phyloP scores from a whole-genome alignment of 1,139 yeast genomes.

The Candida labiduridarum region DNA sequence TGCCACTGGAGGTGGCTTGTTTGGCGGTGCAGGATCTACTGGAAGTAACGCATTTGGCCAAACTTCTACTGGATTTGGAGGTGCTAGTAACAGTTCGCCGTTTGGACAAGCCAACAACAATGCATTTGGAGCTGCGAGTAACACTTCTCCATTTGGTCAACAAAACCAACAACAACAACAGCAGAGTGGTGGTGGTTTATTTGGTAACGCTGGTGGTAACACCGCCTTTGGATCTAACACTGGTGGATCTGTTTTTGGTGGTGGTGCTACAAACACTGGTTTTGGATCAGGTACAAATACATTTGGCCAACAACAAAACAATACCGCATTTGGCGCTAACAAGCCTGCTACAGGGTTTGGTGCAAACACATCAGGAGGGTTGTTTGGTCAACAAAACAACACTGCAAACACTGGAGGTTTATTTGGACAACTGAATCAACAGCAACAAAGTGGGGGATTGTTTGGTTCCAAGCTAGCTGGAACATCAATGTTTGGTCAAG shows the following conservation, averaged over 20 bases:
- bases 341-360: constrained; percentile 24
- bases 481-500: constrained; percentile 16
- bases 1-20: constrained; percentile 3
- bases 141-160: constrained; percentile 16
- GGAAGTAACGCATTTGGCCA: constrained; percentile 22
- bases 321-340: constrained; percentile 21
- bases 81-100: constrained; percentile 15
- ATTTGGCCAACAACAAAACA: constrained; percentile 20
- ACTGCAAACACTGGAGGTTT: constrained; percentile 25
- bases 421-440: constrained; percentile 28
- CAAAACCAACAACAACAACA: constrained; percentile 12
- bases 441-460: constrained; percentile 22
- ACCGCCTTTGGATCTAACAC: constrained; percentile 18
- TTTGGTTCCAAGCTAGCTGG: constrained; percentile 23
- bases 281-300: constrained; percentile 19
- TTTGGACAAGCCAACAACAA: constrained; percentile 14
- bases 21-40: not conserved
- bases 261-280: constrained; percentile 21
- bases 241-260: constrained; percentile 21
- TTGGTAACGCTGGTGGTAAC: constrained; percentile 16
- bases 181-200: constrained; percentile 21
- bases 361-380: constrained; percentile 17
- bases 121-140: constrained; percentile 13
- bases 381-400: constrained; percentile 19
- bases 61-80: constrained; percentile 24